phyloP scores from a whole-genome alignment of 257 asterid genomes.

The Lavandula angustifolia region DNA sequence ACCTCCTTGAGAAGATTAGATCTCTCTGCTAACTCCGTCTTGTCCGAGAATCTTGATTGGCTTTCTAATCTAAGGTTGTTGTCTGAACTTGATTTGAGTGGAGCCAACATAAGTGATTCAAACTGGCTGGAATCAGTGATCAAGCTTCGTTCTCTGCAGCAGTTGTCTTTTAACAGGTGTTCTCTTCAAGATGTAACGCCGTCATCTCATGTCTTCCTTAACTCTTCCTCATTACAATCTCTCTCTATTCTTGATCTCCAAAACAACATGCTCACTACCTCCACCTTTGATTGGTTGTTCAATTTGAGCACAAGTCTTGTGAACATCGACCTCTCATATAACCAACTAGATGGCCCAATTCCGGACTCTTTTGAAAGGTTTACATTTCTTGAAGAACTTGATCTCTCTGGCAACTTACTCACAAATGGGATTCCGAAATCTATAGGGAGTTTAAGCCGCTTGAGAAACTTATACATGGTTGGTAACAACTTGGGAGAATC shows the following conservation, averaged over 20 bases:
- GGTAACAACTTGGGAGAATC: constrained; percentile 4
- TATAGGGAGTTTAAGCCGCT: constrained; percentile 17
- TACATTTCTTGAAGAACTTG: constrained; percentile 16
- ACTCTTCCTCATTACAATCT: constrained; percentile 25
- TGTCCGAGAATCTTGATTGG: constrained; percentile 19
- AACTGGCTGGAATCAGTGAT: constrained; percentile 13
- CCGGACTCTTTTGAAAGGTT: constrained; percentile 35
- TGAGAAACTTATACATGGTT: not conserved
- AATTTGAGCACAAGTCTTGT: constrained; percentile 26
- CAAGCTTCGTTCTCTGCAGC: constrained; percentile 12
- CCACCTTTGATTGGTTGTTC: constrained; percentile 21
- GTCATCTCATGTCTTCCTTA: not conserved
- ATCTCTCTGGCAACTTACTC: constrained; percentile 19
- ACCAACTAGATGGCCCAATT: constrained; percentile 31
- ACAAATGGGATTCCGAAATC: constrained; percentile 35
- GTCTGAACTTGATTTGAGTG: not conserved
- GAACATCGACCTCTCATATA: constrained; percentile 25
- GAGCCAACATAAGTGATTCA: not conserved
- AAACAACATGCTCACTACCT: constrained; percentile 5
- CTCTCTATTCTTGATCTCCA: constrained; percentile 25
- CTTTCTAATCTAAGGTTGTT: constrained; percentile 16
- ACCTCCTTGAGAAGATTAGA: constrained; percentile 18
- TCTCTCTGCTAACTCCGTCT: not conserved
- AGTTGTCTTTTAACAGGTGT: not conserved
- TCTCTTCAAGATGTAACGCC: not conserved